Evolutionary conservation across 495 filamentous ascomycete species (phyloP), one percentile per base, ranked within the genome.

Genomic region (Immersiella caudata): DNA sequence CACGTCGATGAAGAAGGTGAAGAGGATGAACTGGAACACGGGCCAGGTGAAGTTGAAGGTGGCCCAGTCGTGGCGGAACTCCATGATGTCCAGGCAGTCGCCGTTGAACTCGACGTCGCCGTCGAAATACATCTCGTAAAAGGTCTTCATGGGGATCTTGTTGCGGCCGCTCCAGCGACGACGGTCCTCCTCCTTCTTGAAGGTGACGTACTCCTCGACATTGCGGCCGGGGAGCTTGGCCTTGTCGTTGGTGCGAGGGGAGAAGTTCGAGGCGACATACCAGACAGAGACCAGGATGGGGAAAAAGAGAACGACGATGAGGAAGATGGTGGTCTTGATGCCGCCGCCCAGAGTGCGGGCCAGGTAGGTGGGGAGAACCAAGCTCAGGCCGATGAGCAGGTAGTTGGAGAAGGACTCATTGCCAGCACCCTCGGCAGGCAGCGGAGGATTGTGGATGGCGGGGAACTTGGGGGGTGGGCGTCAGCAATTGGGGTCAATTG

Each of bases 101-200:
- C 91, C 91, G 73, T 93, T 95, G 83, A 95, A 93, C 70, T 92
- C 90, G 66, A 94, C 92, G 58, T 91, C 85, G 62, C 90, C 90
- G 71, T 91, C 88, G 75, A 95, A 93, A 82, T 94, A 95, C 90
- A 89, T 93, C 78, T 95, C 91, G 68, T 92, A 86, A 82, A 96
- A 96, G 54, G 90, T 93, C 80, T 92, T 86, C 84, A 95, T 88
- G 59, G 92, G 90, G 67, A 96, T 93, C 80, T 90, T 93, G 81
- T 84, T 91, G 73, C 81, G 82, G 77, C 93, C 93, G 73, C 83
- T 80, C 81, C 91, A 96, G 78, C 88, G 92, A 66, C 83, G 77
- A 70, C 84, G 79, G 77, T 96, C 90, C 61, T 83, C 85, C 67
- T 88, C 83, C 67, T 88, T 90, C 81, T 92, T 90, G 84, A 96